Base-by-base conservation (phyloP, 371 early-diverging fungal genomes). In the Mycotypha africana region DNA sequence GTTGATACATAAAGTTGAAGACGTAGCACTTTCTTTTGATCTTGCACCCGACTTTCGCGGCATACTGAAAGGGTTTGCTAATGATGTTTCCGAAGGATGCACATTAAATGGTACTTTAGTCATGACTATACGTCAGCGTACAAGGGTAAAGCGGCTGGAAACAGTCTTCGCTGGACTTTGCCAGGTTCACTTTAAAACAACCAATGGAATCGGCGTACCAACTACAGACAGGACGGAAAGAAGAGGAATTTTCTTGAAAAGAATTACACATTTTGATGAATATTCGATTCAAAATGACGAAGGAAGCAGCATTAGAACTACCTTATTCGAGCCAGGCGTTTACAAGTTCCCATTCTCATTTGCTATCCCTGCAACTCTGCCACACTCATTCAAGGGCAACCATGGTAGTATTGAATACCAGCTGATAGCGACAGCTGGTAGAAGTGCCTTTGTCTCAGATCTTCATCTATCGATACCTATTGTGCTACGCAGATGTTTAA, bases 61-160 rank as follows among this genome's bases (percentile, higher is more conserved):
- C 8, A 50, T 59, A 4, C n/a, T 59, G 3, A 35, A 45, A 24
- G 59, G 59, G 9, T 36, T 38, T 21, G 50, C 50, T 10, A 38
- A 53, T 34, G 59, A 59, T 34, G 43, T 42, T 37, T 49, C 54
- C 8, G 59, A 59, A 28, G 59, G 59, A 6, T 59, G 59, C 20
- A 33, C 38, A 0, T 21, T 59, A 10, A 38, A 14, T 5, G 59
- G 59, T 15, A 19, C 26, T 33, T 12, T 45, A 16, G 5, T 25
- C 2, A 7, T 54, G 26, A 24, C 22, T 0, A 38, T 53, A 6
- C 24, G 19, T 17, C 41, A 38, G 20, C 39, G 25, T 28, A 37
- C 37, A 15, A 53, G 42, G 19, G 36, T 59, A 5, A 42, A 49
- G 15, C 19, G 40, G 28, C n/a, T 59, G 7, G 37, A 37, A 20